Evolutionary conservation across 129 eudicot species (phyloP).

Genomic region (Escallonia herrerae): DNA sequence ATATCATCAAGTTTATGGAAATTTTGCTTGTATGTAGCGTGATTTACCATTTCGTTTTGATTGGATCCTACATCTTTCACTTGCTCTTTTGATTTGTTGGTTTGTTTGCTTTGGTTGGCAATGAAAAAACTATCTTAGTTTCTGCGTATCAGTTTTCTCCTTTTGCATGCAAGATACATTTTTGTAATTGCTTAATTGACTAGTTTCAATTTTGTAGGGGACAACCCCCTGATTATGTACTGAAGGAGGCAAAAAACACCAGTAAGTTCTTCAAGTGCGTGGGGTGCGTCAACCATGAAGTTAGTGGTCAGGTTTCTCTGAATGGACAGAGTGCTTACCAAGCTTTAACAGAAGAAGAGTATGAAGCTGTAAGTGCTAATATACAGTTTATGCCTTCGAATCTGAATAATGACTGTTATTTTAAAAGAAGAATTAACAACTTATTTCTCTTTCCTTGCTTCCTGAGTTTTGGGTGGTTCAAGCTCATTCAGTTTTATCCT

Average conservation of each 20-base stretch:
- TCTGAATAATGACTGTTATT: too few relatives aligned
- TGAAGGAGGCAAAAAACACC: constrained; percentile 81
- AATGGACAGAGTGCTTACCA: constrained; percentile 61
- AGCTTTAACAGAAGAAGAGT: constrained; percentile 81
- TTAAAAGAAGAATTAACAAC: too few relatives aligned
- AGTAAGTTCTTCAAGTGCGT: constrained; percentile 80
- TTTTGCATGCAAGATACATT: background rate
- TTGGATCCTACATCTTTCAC: too few relatives aligned
- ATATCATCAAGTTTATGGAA: too few relatives aligned
- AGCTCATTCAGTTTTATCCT: background rate
- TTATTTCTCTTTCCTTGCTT: background rate
- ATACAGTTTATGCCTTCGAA: background rate
- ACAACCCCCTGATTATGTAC: constrained; percentile 94
- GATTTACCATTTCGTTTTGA: too few relatives aligned
- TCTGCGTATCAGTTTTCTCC: constrained; percentile 1
- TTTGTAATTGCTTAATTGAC: constrained; percentile 1
- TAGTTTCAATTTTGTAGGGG: constrained; percentile 41
- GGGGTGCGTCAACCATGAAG: constrained; percentile 62
- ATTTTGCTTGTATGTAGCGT: too few relatives aligned
- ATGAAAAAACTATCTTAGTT: background rate
- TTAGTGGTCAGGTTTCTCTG: constrained; percentile 34
- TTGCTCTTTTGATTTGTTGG: too few relatives aligned
- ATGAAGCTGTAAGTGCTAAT: constrained; percentile 65
- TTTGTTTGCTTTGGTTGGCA: too few relatives aligned
- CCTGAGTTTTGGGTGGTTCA: background rate